Base-by-base conservation (phyloP, 192 early-diverging fungal genomes). In the Coemansia sp. region DNA sequence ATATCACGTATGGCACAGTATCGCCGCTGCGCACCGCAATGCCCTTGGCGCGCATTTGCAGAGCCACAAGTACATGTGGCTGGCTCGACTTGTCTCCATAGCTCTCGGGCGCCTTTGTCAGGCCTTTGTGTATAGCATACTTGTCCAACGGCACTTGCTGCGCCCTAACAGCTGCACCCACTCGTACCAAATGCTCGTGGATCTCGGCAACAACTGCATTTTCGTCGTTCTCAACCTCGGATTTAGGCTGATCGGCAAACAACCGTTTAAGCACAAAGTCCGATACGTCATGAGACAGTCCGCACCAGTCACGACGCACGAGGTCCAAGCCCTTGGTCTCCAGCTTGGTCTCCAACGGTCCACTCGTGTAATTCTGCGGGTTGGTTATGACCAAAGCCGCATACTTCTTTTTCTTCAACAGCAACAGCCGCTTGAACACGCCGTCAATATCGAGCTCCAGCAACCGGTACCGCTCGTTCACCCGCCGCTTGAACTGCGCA, bases 401-500 rank as follows among this genome's bases (percentile, higher is more conserved):
- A 81, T 99, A 99, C 70, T 98, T 99, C 66, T 99, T 99, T 79
- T 99, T 99, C 61, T 93, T 94, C 18, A 99, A 77, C 50, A 99
- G 69, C 38, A 99, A 75, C 84, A 99, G 86, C 22, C 91, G 87
- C 69, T 90, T 82, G 71, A 90, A 98, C 60, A 92, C 85, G 1
- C 93, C 95, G 77, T 99, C 97, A 60, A 98, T 94, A 52, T 96
- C 97, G 29, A 99, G 92, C 74, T 99, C 97, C 12, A 99, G 77
- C 49, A 98, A 69, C n/a, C 85, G 85, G 82, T 99, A 99, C 39
- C 89, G 86, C 49, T 93, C 87, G 69, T 99, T 99, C 54, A 96
- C 91, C 27, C 83, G 83, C 55, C 88, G 85, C 65, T 92, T 92
- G 56, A 99, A 84, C 10, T 89, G 82, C 11, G 88, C 82, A 13